Percentiles rank a stretch among this genome's conserved stretches.
Conservation (phyloP, 768 basidiomycete species). For the Bullera alba region DNA sequence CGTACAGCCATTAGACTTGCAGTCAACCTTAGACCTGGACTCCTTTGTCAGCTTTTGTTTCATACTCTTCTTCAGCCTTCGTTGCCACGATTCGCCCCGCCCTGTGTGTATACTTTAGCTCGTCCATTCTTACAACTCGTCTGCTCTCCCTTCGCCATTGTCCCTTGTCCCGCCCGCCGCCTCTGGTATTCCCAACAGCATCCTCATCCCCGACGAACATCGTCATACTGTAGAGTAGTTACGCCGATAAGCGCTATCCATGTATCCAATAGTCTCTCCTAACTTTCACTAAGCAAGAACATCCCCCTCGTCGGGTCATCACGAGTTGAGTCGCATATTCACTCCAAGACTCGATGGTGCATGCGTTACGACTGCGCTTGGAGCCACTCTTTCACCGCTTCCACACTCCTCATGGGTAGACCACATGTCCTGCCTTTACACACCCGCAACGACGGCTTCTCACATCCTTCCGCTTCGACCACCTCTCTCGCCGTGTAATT, state of each 20-base stretch:
- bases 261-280: background rate
- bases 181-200: no score
- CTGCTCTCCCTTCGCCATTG: no score
- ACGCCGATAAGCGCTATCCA: background rate
- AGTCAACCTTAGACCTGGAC: background rate
- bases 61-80: background rate
- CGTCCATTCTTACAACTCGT: background rate
- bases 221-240: background rate
- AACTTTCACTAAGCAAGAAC: background rate
- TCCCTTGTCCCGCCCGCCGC: no score
- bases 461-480: background rate
- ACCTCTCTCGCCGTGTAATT: conserved; percentile 23
- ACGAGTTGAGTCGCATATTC: background rate
- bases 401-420: conserved; percentile 21
- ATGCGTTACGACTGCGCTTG: background rate
- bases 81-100: no score
- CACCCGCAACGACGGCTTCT: conserved; percentile 18
- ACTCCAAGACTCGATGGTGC: background rate
- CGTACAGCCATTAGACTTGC: background rate
- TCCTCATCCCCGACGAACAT: no score
- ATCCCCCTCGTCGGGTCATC: no score
- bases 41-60: background rate
- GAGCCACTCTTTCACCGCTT: conserved; percentile 8
- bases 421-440: conserved; percentile 33
- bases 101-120: background rate